Conservation (phyloP, 331 rosid genomes). For the Acacia concinna region DNA sequence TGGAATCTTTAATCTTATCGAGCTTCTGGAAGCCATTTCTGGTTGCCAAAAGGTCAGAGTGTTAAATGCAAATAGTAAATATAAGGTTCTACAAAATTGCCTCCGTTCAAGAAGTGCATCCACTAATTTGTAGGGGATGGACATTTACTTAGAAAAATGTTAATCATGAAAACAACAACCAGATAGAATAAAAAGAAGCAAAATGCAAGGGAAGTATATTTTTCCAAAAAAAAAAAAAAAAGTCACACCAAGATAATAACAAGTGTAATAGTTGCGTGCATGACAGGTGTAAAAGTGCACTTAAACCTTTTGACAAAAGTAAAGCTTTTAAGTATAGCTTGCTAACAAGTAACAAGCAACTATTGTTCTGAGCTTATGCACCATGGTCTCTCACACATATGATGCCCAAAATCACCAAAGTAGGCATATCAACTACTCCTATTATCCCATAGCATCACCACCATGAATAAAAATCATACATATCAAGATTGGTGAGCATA, state of each 20-base stretch:
- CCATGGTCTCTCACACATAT: not conserved
- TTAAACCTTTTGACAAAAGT: not conserved
- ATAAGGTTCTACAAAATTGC: not conserved
- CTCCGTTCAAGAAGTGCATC: slow-evolving; percentile 19
- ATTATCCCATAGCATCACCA: slow-evolving; percentile 9
- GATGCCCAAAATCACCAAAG: not conserved
- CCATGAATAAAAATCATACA: not conserved
- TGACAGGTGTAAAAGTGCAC: not conserved
- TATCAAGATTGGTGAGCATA: not conserved
- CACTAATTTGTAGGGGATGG: not conserved
- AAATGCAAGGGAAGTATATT: not conserved
- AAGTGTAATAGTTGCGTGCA: not conserved
- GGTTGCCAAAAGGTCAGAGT: slow-evolving; percentile 36
- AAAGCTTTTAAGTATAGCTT: not conserved
- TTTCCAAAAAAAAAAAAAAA: not conserved
- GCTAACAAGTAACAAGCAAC: slow-evolving; percentile 11
- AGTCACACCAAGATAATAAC: slow-evolving; percentile 2
- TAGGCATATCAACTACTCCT: slow-evolving; percentile 10
- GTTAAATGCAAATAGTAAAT: not conserved
- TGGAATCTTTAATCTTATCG: slow-evolving; percentile 93
- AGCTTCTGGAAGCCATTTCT: slow-evolving; percentile 98
- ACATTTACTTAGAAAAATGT: slow-evolving; percentile 14
- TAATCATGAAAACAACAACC: slow-evolving; percentile 3
- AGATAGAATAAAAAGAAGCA: not conserved
- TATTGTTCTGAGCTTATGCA: not conserved